Evolutionary conservation across 352 stramenopile species (phyloP), one percentile per base, ranked within the genome.

Genomic region (Globisporangium sylvaticum): DNA sequence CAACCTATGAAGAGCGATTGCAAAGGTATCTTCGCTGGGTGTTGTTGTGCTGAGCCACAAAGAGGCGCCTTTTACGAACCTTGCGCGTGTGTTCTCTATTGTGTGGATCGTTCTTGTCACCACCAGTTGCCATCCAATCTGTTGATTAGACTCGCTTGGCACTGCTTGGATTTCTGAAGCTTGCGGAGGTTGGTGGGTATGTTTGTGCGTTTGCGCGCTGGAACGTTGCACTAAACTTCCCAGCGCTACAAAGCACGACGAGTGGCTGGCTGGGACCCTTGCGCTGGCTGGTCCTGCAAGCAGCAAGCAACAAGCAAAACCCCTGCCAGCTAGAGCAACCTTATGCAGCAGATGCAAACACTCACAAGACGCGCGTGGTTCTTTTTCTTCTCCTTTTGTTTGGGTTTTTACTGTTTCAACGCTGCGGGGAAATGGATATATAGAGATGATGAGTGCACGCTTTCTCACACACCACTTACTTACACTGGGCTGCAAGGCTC

Each of bases 391-490:
- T 22, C 31, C 42, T 34, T 48, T 61, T 61, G 31, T 61, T 46
- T 61, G 12, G 31, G 55, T 29, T 27, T 59, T 61, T 61, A 61
- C 55, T 58, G 25, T 10, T 42, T 58, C 53, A 58, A 39, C 53
- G 25, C 55, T 44, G 54, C 6, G 29, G 53, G 54, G n/a, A 18
- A 24, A 54, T 54, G 54, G 52, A 60, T 60, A 61, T 61, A 61
- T 61, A 61, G 29, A 61, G 31, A 46, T n/a, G 22, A 60, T 44
- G 55, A 61, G 55, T 50, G 42, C 5, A 50, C 42, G 55, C 29
- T 18, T 18, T 25, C 20, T 25, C 14, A 12, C 29, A 39, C 37
- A 15, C 31, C 31, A 34, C 31, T 34, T 14, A 20, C 54, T 58
- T 22, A 34, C 27, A 34, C 50, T 56, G 24, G 50, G 22, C 22